A percentile compares a stretch with the other conserved stretches of the same genome.
Conservation (phyloP, 805 yeast species). For the Sugiyamaella lignohabitans region DNA sequence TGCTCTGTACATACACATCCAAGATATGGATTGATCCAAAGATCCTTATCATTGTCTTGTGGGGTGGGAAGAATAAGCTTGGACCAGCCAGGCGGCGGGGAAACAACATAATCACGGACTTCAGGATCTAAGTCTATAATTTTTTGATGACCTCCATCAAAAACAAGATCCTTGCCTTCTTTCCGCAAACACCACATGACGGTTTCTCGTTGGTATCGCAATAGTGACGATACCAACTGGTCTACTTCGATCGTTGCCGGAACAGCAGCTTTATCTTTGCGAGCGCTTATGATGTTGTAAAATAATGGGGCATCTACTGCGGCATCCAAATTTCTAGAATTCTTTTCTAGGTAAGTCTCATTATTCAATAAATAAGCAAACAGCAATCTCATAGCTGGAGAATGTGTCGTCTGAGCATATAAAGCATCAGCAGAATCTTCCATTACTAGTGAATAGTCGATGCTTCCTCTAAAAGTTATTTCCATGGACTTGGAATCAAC, state of each 20-base stretch:
- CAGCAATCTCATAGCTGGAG: constrained; percentile 9
- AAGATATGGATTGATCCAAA: constrained; percentile 28
- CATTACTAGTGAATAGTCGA: constrained; percentile 8
- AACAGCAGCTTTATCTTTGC: not conserved
- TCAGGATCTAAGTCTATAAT: constrained; percentile 21
- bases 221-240: constrained; percentile 16
- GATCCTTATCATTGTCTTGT: constrained; percentile 3
- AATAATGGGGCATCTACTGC: constrained; percentile 11
- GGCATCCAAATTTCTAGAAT: constrained; percentile 5
- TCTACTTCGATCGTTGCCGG: constrained; percentile 6
- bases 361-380: constrained; percentile 9
- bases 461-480: constrained; percentile 5
- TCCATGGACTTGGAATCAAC: not conserved
- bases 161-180: constrained; percentile 29
- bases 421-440: constrained; percentile 10
- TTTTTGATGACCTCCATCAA: not conserved
- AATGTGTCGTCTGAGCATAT: constrained; percentile 5
- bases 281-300: constrained; percentile 13
- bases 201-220: constrained; percentile 33
- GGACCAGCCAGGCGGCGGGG: constrained; percentile 27
- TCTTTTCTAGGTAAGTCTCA: constrained; percentile 4
- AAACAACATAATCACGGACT: constrained; percentile 18
- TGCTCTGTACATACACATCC: constrained; percentile 15
- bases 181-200: constrained; percentile 32
- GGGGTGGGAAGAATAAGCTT: not conserved